Conservation (phyloP, 2,329 filamentous ascomycete species). For the Talaromyces pinophilus region DNA sequence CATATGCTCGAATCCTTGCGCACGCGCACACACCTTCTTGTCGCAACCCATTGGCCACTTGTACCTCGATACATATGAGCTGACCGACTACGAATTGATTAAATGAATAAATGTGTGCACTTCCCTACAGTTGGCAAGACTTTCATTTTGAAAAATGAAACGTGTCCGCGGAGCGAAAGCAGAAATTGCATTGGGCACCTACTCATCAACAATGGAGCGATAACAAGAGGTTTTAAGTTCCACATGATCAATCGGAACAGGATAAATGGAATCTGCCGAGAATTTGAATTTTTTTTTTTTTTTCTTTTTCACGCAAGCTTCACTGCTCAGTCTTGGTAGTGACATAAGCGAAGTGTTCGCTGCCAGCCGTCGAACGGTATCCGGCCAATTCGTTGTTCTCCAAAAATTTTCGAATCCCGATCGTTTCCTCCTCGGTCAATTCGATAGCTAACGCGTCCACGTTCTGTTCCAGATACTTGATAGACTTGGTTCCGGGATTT, state of each 20-base stretch:
- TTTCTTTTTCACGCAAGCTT: not conserved
- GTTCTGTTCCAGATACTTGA: constrained; percentile 32
- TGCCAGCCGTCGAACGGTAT: not conserved
- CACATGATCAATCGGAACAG: not conserved
- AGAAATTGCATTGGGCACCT: not conserved
- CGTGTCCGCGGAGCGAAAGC: not conserved
- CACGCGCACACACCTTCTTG: not conserved
- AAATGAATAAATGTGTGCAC: not conserved
- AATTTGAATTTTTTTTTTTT: not conserved
- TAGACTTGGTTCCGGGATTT: constrained; percentile 31
- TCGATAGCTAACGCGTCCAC: constrained; percentile 27
- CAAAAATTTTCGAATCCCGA: not conserved
- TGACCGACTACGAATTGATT: not conserved
- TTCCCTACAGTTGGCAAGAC: not conserved
- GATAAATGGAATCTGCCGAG: not conserved
- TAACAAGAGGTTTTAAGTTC: not conserved
- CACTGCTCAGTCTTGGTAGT: constrained; percentile 4
- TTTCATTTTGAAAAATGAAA: not conserved
- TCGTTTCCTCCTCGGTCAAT: constrained; percentile 28
- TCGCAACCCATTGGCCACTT: not conserved
- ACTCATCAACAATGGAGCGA: not conserved
- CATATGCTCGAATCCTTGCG: not conserved
- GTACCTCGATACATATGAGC: not conserved
- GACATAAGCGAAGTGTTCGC: constrained; percentile 6
- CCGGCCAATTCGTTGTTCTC: not conserved